These are phyloP conservation scores for Beauveria sp. DNA, from an alignment of 2,329 filamentous ascomycete species.

Conservation along the genomic window DNA sequence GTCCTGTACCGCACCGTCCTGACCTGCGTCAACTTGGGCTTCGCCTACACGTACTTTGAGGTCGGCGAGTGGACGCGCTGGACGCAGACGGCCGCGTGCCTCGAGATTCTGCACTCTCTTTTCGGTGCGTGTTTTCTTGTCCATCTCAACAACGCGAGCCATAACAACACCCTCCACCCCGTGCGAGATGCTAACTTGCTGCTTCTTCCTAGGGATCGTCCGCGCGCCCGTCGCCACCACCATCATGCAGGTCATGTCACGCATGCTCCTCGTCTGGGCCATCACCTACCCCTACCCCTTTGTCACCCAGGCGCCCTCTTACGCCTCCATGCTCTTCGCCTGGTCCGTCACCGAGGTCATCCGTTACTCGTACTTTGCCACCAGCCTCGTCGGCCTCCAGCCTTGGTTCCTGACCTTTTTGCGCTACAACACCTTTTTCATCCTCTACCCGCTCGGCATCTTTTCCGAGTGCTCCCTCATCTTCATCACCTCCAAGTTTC, in stretches of 20 bases:
- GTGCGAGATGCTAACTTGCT: conserved; percentile 2
- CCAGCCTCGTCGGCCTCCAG: conserved; percentile 56
- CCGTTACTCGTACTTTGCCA: conserved; percentile 84
- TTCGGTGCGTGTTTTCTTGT: conserved; percentile 49
- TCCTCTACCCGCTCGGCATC: conserved; percentile 90
- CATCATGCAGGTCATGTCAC: conserved; percentile 79
- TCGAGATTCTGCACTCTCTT: conserved; percentile 79
- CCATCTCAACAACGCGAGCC: neutral
- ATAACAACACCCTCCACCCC: neutral
- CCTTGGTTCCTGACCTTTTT: conserved; percentile 68
- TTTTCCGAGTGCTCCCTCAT: conserved; percentile 80
- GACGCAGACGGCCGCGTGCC: conserved; percentile 74
- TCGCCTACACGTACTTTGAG: conserved; percentile 50
- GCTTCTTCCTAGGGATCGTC: conserved; percentile 53
- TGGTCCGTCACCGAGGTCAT: conserved; percentile 91
- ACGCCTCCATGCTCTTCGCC: conserved; percentile 72
- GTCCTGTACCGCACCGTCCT: conserved; percentile 62
- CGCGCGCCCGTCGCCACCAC: conserved; percentile 81
- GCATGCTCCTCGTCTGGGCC: conserved; percentile 83
- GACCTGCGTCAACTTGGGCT: conserved; percentile 46
- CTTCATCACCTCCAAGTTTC: conserved; percentile 56
- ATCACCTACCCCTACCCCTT: conserved; percentile 68
- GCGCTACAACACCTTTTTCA: conserved; percentile 85
- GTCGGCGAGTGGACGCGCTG: conserved; percentile 63
- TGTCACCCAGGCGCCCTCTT: conserved; percentile 53